These are phyloP conservation scores for Solioccasus polychromus DNA, from an alignment of 768 basidiomycete species.

Conservation along the genomic window DNA sequence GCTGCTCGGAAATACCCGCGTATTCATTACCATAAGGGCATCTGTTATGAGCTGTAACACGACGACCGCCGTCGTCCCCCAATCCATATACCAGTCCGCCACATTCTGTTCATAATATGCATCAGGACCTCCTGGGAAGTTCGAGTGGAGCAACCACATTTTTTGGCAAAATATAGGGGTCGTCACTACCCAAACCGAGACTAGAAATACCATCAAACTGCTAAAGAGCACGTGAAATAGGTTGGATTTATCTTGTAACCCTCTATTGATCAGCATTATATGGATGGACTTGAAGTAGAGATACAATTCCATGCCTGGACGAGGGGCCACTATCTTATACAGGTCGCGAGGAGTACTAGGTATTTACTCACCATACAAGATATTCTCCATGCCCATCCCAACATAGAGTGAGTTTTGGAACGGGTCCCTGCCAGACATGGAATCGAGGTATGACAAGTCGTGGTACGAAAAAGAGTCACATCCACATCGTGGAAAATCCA, in stretches of 20 bases:
- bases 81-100: conserved; percentile 27
- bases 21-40: conserved; percentile 21
- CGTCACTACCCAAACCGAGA: conserved; percentile 29
- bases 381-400: conserved; percentile 15
- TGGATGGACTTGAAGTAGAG: conserved; percentile 25
- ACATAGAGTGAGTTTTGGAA: conserved; percentile 16
- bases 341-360: too few species aligned
- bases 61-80: conserved; percentile 25
- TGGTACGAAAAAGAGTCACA: background rate
- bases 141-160: conserved; percentile 35
- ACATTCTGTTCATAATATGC: conserved; percentile 28
- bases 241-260: conserved; percentile 6
- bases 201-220: conserved; percentile 23
- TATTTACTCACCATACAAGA: conserved; percentile 27
- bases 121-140: conserved; percentile 34
- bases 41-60: conserved; percentile 36
- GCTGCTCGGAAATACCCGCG: background rate
- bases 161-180: conserved; percentile 23
- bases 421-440: background rate
- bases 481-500: background rate
- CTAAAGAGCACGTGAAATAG: conserved; percentile 25
- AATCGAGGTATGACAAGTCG: background rate
- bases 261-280: conserved; percentile 2
- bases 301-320: conserved; percentile 21
- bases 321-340: background rate